Conservation (phyloP, 805 yeast genomes). For the Saturnispora halmiae region DNA sequence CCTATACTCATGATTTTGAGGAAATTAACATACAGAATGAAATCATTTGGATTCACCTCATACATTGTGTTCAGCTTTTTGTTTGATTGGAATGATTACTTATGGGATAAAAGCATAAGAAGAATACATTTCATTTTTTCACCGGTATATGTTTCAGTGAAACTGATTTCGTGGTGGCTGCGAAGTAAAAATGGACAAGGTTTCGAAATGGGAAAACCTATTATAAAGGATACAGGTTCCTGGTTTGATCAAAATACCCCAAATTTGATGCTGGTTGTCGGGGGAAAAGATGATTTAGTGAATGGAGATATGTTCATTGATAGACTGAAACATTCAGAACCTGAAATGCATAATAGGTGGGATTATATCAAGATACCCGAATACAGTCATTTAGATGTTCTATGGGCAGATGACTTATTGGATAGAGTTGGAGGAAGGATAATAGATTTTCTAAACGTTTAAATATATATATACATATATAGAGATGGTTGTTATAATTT, state of each 20-base stretch:
- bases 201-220: slow-evolving; percentile 35
- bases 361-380: slow-evolving; percentile 39
- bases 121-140: slow-evolving; percentile 75
- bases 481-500: slow-evolving; percentile 1
- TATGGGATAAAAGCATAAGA: slow-evolving; percentile 64
- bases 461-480: not conserved
- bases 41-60: slow-evolving; percentile 54
- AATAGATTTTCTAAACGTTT: slow-evolving; percentile 24
- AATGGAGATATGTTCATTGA: slow-evolving; percentile 59
- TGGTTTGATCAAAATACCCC: slow-evolving; percentile 54
- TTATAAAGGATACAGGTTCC: slow-evolving; percentile 41
- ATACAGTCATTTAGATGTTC: slow-evolving; percentile 82
- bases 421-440: slow-evolving; percentile 52
- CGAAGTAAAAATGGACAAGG: slow-evolving; percentile 38
- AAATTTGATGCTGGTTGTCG: slow-evolving; percentile 55
- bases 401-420: slow-evolving; percentile 81
- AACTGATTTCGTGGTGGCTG: slow-evolving; percentile 91
- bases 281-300: slow-evolving; percentile 68
- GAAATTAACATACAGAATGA: slow-evolving; percentile 36
- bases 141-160: slow-evolving; percentile 72
- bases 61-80: slow-evolving; percentile 80
- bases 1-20: slow-evolving; percentile 64
- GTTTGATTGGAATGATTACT: slow-evolving; percentile 75
- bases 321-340: slow-evolving; percentile 58
- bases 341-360: slow-evolving; percentile 30